A percentile compares a stretch with the other conserved stretches of the same genome.
phyloP scores from a whole-genome alignment of 2,329 filamentous ascomycete species.

The Colletotrichum sp. region DNA sequence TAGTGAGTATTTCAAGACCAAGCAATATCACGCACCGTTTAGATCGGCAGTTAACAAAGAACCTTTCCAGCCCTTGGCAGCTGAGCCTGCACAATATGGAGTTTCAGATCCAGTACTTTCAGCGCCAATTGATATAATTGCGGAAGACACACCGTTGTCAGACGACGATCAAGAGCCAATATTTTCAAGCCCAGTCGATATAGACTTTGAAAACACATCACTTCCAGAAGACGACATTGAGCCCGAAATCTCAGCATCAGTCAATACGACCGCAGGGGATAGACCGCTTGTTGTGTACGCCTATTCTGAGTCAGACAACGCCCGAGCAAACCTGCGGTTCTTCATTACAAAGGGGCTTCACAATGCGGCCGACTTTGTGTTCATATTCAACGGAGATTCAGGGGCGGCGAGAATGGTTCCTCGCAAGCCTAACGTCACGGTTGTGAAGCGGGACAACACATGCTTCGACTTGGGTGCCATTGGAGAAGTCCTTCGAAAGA shows the following conservation, averaged over 20 bases:
- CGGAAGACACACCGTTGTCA: neutral
- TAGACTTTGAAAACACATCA: neutral
- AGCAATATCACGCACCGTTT: neutral
- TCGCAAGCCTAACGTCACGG: conserved; percentile 30
- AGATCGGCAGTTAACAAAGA: neutral
- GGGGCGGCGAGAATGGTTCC: conserved; percentile 30
- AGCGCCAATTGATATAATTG: neutral
- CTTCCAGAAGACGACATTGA: neutral
- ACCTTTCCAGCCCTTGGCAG: neutral
- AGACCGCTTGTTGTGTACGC: neutral
- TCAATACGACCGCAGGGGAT: neutral
- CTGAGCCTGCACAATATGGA: neutral
- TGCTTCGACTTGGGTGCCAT: conserved; percentile 40
- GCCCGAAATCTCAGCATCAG: neutral
- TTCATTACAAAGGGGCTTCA: conserved; percentile 40
- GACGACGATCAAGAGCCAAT: neutral
- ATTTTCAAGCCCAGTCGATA: neutral
- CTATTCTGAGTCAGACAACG: conserved; percentile 23
- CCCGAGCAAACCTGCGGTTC: conserved; percentile 36
- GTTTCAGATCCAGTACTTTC: neutral
- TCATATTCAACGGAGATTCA: conserved; percentile 40
- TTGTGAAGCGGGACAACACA: conserved; percentile 32
- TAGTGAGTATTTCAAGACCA: neutral
- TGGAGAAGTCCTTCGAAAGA: conserved; percentile 34
- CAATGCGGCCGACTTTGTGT: conserved; percentile 40